Percentiles rank a stretch among this genome's conserved stretches.
These are phyloP conservation scores for Fusarium sp. DNA, from an alignment of 2,329 filamentous ascomycete species.

Conservation along the genomic window DNA sequence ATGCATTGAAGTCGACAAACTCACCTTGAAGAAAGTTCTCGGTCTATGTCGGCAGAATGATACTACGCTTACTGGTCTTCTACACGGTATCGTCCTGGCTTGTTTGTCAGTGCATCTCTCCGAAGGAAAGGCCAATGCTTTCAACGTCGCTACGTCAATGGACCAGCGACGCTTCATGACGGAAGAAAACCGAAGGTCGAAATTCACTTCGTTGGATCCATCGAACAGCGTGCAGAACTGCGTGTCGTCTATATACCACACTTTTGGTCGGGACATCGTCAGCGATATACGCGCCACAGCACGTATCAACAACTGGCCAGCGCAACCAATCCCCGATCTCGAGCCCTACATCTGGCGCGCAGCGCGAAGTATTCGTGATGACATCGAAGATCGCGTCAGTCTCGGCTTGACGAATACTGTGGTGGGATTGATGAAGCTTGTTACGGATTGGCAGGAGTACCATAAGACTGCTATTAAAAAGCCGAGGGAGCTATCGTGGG, in stretches of 20 bases:
- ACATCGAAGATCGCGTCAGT: neutral
- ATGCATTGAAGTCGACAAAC: rapidly evolving
- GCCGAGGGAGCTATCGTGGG: conserved; percentile 10
- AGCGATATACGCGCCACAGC: conserved; percentile 4
- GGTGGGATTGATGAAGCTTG: neutral
- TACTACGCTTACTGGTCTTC: conserved; percentile 3
- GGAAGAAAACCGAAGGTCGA: neutral
- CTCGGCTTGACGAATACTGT: neutral
- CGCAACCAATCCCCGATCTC: neutral
- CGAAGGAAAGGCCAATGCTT: neutral
- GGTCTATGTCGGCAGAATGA: neutral
- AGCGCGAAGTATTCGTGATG: neutral
- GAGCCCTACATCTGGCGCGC: conserved; percentile 9
- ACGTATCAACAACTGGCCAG: neutral
- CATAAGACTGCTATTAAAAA: neutral
- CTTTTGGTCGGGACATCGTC: neutral
- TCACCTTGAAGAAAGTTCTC: neutral
- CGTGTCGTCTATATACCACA: neutral
- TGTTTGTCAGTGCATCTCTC: neutral
- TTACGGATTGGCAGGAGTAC: conserved; percentile 10
- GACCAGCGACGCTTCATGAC: neutral
- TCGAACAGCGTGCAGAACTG: neutral
- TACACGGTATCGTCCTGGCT: neutral
- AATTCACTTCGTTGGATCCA: neutral
- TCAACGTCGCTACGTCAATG: neutral